Conservation (phyloP, 371 early-diverging fungal species). For the Mucor ambiguus region DNA sequence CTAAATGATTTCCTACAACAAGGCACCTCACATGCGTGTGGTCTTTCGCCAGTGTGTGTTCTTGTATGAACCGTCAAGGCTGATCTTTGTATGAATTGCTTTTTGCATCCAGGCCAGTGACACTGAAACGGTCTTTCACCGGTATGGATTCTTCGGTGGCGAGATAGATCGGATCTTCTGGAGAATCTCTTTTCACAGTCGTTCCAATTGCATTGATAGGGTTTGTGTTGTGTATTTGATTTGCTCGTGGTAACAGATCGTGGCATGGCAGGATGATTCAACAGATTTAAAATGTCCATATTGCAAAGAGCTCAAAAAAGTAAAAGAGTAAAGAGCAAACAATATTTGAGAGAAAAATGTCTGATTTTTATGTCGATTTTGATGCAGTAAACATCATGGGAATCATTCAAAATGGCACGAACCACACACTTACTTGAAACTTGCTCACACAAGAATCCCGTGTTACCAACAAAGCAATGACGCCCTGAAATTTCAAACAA, state of each 20-base stretch:
- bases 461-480: constrained; percentile 7
- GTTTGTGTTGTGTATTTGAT: constrained; percentile 24
- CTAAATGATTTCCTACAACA: constrained; percentile 64
- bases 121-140: constrained; percentile 75
- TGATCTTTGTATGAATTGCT: constrained; percentile 79
- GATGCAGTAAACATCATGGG: constrained; percentile 6
- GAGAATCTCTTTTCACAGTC: constrained; percentile 73
- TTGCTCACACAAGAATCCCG: background rate
- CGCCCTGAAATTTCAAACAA: constrained; percentile 9
- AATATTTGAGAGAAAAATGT: background rate
- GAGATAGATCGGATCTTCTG: constrained; percentile 75
- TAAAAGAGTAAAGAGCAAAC: background rate
- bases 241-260: background rate
- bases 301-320: background rate
- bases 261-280: constrained; percentile 16
- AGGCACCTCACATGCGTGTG: constrained; percentile 68
- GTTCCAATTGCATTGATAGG: constrained; percentile 63
- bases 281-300: constrained; percentile 28
- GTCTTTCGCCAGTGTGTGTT: constrained; percentile 82
- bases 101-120: constrained; percentile 64
- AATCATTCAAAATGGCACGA: constrained; percentile 9
- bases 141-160: constrained; percentile 79
- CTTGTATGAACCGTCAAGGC: constrained; percentile 79
- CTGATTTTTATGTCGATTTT: constrained; percentile 1
- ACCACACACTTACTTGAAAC: constrained; percentile 9